phyloP scores from a whole-genome alignment of 2,329 filamentous ascomycete genomes.

The Cadophora malorum region DNA sequence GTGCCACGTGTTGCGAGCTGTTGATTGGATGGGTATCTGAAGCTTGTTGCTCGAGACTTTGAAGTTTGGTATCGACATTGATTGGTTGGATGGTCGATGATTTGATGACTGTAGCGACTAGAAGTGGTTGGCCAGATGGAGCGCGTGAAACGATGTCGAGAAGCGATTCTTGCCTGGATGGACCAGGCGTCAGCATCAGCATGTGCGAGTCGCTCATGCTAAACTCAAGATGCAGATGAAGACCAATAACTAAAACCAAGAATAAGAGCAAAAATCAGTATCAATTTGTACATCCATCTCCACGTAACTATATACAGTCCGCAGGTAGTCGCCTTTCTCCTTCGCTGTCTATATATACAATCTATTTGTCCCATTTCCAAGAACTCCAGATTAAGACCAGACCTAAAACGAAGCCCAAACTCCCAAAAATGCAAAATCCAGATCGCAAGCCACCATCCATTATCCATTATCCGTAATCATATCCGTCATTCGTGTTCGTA shows the following conservation, averaged over 20 bases:
- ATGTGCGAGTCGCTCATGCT: too few relatives aligned
- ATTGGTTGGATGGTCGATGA: not conserved
- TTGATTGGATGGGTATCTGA: not conserved
- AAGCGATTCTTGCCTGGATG: too few relatives aligned
- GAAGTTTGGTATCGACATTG: not conserved
- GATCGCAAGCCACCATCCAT: conserved; percentile 3
- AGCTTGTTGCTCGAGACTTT: not conserved
- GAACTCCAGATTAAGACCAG: not conserved
- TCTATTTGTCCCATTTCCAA: not conserved
- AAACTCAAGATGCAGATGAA: too few relatives aligned
- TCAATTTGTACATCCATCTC: conserved; percentile 3
- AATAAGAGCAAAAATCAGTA: not conserved
- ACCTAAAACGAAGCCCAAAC: conserved; percentile 6
- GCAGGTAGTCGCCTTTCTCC: not conserved
- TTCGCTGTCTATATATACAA: conserved; percentile 1
- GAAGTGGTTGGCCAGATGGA: not conserved
- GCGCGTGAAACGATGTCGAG: too few relatives aligned
- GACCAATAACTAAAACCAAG: not conserved
- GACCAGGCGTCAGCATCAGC: too few relatives aligned
- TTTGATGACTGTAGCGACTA: too few relatives aligned
- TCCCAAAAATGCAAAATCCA: conserved; percentile 13
- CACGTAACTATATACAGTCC: conserved; percentile 11
- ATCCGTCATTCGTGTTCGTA: not conserved
- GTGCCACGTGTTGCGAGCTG: conserved; percentile 4
- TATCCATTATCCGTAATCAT: conserved; percentile 13